phyloP scores from a whole-genome alignment of 1,139 yeast genomes.

The Candida dubliniensis region DNA sequence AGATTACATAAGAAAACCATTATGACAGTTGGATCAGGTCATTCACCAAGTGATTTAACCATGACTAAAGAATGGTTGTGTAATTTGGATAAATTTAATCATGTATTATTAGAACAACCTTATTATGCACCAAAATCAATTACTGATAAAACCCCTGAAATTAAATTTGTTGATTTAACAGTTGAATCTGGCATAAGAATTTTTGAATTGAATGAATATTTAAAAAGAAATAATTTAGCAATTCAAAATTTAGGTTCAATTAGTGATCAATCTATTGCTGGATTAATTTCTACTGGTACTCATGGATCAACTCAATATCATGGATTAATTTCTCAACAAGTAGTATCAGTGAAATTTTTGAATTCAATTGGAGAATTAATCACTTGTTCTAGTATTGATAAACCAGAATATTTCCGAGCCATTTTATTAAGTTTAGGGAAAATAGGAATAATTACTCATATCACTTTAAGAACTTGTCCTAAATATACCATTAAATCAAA shows the following conservation, averaged over 20 bases:
- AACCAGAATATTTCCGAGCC: conserved; percentile 78
- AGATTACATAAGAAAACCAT: conserved; percentile 59
- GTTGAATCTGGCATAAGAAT: conserved; percentile 91
- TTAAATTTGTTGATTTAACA: conserved; percentile 80
- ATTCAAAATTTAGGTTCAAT: conserved; percentile 92
- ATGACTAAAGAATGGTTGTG: conserved; percentile 89
- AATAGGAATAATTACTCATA: conserved; percentile 84
- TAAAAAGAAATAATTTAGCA: conserved; percentile 67
- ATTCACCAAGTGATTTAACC: conserved; percentile 89
- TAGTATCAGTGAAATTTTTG: conserved; percentile 72
- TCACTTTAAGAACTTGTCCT: conserved; percentile 85
- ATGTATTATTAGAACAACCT: conserved; percentile 46
- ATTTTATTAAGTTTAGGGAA: conserved; percentile 86
- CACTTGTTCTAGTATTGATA: conserved; percentile 65
- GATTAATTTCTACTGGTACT: conserved; percentile 92
- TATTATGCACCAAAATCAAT: conserved; percentile 36
- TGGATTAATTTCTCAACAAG: conserved; percentile 85
- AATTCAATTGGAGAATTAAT: conserved; percentile 73
- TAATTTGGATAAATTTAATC: conserved; percentile 74
- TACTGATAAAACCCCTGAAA: conserved; percentile 31
- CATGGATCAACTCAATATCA: conserved; percentile 95
- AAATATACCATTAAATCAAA: conserved; percentile 76
- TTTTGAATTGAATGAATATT: conserved; percentile 69
- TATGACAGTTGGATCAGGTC: conserved; percentile 91
- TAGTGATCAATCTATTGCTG: conserved; percentile 91